Base-by-base conservation (phyloP, 2,329 filamentous ascomycete species). In the Colletotrichum caudatum region DNA sequence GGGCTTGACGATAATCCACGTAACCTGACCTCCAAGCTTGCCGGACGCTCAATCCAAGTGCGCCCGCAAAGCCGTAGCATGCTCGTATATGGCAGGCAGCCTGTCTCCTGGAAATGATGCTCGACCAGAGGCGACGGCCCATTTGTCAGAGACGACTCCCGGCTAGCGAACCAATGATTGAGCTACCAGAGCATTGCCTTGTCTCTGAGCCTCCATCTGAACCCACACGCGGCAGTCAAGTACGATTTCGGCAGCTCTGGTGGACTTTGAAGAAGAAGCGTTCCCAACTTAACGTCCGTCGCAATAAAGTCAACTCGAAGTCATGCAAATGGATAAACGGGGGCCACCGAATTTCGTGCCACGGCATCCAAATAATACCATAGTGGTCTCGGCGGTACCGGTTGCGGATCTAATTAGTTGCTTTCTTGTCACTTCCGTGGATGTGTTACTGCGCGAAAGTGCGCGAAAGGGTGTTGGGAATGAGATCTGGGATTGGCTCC, bases 11-110 rank as follows among this genome's bases (percentile, higher is more conserved):
- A 70, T n/a, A 26, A 56, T 16, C 56, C 62, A 3, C 74, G 77
- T 35, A 82, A 80, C 65, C 71, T 82, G 9, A 81, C 81, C 1
- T 78, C 78, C 9, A 80, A 80, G 57, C 81, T 82, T 64, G 79
- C 80, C 0, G 66, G 67, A 2, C 76, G 79, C 5, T 75, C 83
- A 3, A 37, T 76, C 0, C 68, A 77, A 39, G 78, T 78, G 18
- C 67, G 75, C 16, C 74, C 78, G n/a, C 72, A 76, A 20, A 78
- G 79, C 5, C 72, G 75, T 2, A 70, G 72, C 9, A 67, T 76
- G 9, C 58, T 81, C 8, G 79, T 60, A 78, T 82, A 29, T 74
- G 18, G 41, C 1, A 20, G 80, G 11, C 76, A 82, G 64, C 63
- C 80, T 2, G 80, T 77, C 1, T 81, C 80, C 67, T 78, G 76